Evolutionary conservation across 306 rosid genomes (phyloP).

Genomic region (Castanea mollissima): DNA sequence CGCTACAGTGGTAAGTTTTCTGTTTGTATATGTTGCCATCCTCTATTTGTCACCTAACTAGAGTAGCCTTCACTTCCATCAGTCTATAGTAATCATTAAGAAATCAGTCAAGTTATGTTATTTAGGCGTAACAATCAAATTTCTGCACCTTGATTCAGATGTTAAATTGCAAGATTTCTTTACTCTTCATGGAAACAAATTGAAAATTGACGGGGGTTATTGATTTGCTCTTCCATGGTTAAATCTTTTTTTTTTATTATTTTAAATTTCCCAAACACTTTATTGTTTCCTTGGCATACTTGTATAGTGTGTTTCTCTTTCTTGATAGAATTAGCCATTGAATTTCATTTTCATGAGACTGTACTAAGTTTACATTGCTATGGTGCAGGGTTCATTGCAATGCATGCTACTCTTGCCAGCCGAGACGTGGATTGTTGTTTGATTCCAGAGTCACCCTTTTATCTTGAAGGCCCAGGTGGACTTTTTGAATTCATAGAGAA

Average conservation of each 20-base stretch:
- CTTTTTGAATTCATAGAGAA: constrained; percentile 70
- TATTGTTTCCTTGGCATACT: neutral
- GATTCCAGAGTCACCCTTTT: constrained; percentile 93
- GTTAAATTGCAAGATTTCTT: neutral
- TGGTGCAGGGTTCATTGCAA: constrained; percentile 81
- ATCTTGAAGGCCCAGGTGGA: constrained; percentile 93
- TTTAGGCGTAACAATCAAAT: neutral
- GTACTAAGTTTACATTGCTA: constrained; percentile 1
- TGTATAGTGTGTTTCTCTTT: neutral
- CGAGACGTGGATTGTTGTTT: constrained; percentile 98
- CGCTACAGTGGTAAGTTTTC: constrained; percentile 75
- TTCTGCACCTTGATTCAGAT: neutral
- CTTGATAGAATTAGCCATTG: neutral
- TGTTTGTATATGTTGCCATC: neutral
- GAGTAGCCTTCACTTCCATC: neutral
- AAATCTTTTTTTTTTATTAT: neutral
- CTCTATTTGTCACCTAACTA: neutral
- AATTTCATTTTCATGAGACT: neutral
- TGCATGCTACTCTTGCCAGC: constrained; percentile 96
- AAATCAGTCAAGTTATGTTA: neutral
- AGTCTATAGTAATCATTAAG: neutral
- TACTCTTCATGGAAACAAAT: neutral
- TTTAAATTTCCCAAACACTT: neutral
- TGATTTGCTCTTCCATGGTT: neutral
- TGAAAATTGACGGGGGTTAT: neutral